Evolutionary conservation across 148 eudicot species (phyloP).

Genomic region (Camellia japonica): DNA sequence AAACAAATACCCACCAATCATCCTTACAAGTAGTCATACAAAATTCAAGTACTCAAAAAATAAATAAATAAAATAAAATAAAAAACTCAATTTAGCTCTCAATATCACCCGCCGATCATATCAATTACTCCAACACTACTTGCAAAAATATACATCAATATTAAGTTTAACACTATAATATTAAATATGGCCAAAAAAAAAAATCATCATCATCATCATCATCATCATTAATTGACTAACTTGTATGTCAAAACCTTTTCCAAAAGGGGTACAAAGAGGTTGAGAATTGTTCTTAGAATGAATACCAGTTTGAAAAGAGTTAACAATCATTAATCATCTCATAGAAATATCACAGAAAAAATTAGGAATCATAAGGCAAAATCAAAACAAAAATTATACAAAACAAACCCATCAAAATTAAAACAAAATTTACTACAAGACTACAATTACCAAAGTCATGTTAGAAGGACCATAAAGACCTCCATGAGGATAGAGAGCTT

Average conservation of each 20-base stretch:
- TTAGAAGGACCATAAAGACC: slow-evolving; percentile 67
- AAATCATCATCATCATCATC: too few species aligned
- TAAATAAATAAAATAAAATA: too few species aligned
- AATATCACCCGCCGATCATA: too few species aligned
- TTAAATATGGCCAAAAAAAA: too few species aligned
- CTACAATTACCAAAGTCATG: slow-evolving; percentile 44
- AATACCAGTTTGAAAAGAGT: not conserved
- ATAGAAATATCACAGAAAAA: not conserved
- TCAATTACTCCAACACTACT: too few species aligned
- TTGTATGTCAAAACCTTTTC: not conserved
- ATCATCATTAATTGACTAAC: not conserved
- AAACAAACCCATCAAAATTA: not conserved
- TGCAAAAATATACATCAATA: too few species aligned
- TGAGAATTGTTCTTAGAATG: not conserved
- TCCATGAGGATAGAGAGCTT: slow-evolving; percentile 67
- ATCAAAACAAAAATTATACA: not conserved
- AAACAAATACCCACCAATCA: too few species aligned
- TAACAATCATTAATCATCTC: not conserved
- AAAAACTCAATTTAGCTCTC: too few species aligned
- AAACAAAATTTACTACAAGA: not conserved
- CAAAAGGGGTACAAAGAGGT: not conserved
- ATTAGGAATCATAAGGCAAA: not conserved
- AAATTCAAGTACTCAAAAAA: too few species aligned
- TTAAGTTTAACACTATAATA: too few species aligned
- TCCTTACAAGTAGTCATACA: too few species aligned